A percentile compares a stretch with the other conserved stretches of the same genome.
phyloP scores from a whole-genome alignment of 129 eudicot genomes.

The Chrysanthemum lavandulifolium region DNA sequence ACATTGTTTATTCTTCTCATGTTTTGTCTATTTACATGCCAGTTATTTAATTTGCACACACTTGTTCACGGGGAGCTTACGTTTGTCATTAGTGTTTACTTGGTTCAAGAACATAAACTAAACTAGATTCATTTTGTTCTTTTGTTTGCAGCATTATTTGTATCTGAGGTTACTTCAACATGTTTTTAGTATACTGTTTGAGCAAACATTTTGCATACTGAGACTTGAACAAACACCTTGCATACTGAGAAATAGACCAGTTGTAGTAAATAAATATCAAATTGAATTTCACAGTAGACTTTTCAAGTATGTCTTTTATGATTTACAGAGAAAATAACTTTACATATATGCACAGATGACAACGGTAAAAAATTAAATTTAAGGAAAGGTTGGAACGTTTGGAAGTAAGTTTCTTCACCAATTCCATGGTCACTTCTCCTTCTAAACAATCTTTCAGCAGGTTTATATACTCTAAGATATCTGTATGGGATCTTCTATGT shows the following conservation, averaged over 20 bases:
- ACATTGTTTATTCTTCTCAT: no score
- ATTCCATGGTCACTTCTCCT: constrained; percentile 16
- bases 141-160: not conserved
- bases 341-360: constrained; percentile 14
- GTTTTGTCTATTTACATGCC: no score
- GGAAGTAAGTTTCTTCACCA: constrained; percentile 22
- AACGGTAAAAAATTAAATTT: constrained; percentile 10
- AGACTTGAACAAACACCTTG: not conserved
- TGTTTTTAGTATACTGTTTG: not conserved
- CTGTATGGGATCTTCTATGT: constrained; percentile 16
- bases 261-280: not conserved
- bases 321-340: constrained; percentile 2
- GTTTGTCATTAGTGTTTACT: not conserved
- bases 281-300: not conserved
- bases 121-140: not conserved
- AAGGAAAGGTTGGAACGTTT: constrained; percentile 12
- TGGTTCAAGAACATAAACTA: not conserved
- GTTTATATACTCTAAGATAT: constrained; percentile 5
- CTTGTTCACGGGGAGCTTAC: not conserved
- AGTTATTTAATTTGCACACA: no score
- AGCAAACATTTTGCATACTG: not conserved
- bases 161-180: not conserved
- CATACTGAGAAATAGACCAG: not conserved
- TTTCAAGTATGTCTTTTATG: constrained; percentile 7
- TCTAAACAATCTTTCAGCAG: constrained; percentile 10